phyloP scores from a whole-genome alignment of 495 filamentous ascomycete genomes.

The Penicillium fimorum region DNA sequence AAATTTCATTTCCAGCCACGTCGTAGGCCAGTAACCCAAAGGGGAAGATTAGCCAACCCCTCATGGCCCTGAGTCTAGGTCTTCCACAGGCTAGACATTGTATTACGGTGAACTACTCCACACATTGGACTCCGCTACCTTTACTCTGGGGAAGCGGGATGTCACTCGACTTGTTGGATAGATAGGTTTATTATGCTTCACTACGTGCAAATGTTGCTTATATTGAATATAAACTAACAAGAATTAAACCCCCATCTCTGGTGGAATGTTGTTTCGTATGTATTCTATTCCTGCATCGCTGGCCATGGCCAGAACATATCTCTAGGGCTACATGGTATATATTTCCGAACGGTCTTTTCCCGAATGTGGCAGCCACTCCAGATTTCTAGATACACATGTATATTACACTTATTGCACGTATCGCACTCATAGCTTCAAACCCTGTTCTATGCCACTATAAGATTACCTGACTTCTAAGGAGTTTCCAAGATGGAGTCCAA shows the following conservation, averaged over 20 bases:
- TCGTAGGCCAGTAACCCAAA: neutral
- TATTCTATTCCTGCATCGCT: neutral
- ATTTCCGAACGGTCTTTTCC: neutral
- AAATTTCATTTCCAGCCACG: constrained; percentile 12
- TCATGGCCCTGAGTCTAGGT: neutral
- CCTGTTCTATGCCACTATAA: neutral
- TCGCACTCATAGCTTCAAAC: neutral
- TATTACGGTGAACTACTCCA: neutral
- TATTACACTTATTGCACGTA: neutral
- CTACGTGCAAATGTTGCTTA: neutral
- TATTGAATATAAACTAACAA: neutral
- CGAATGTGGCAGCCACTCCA: neutral
- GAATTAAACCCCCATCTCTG: neutral
- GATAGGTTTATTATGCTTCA: neutral
- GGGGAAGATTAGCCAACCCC: neutral
- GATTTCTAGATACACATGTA: neutral
- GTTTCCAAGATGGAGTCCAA: no score
- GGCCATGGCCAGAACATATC: neutral
- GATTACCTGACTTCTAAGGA: neutral
- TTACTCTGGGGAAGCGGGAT: neutral
- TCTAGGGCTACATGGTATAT: neutral
- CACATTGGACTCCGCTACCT: neutral
- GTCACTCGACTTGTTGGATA: no score
- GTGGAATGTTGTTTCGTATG: neutral
- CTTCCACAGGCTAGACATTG: neutral